Evolutionary conservation across 2,329 filamentous ascomycete species (phyloP), one percentile per base, ranked within the genome.

Genomic region (Colletotrichum ledebouriae): DNA sequence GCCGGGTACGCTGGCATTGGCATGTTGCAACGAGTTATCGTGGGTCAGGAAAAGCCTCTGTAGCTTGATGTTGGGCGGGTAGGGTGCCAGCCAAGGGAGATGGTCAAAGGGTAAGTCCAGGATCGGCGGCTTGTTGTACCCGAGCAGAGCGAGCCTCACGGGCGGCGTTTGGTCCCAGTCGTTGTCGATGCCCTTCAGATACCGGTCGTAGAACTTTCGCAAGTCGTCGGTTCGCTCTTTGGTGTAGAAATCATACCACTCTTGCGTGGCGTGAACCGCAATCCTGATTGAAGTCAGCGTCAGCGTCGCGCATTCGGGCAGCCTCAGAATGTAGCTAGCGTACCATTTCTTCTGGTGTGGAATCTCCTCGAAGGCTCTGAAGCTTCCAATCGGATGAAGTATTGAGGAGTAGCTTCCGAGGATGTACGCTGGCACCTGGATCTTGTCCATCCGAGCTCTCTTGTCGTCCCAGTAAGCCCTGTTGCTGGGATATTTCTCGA

Each of bases 171-270:
- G 17, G 22, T 73, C 70, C 70, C 73, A 74, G 3, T 49, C 70
- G 44, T 72, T 66, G 1, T 66, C 22, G 22, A 56, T 22, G 5
- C 10, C 58, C 33, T 50, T 66, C 6, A 66, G 29, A 44, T 73
- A 74, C 3, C 47, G 61, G 41, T 73, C 70, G 20, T 72, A 73
- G 68, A 61, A 74, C 52, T 47, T 33, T 12, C 72, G 71, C 3
- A 76, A 53, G 9, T 77, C 73, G 17, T 75, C 71, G 0, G 46
- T 73, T 1, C 67, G 47, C 5, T 70, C 61, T 2, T 58, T 37
- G 7, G 37, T 64, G 57, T 76, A 77, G 0, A 77, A n/a, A 49
- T 77, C 75, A 29, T 72, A 67, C 75, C 76, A 76, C 41, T 77
- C 75, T 39, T 76, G 74, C 0, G 73, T 73, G 1, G 66, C 39